phyloP scores from a whole-genome alignment of 1,284 basidiomycete species.

The Ganoderma leucocontextum region DNA sequence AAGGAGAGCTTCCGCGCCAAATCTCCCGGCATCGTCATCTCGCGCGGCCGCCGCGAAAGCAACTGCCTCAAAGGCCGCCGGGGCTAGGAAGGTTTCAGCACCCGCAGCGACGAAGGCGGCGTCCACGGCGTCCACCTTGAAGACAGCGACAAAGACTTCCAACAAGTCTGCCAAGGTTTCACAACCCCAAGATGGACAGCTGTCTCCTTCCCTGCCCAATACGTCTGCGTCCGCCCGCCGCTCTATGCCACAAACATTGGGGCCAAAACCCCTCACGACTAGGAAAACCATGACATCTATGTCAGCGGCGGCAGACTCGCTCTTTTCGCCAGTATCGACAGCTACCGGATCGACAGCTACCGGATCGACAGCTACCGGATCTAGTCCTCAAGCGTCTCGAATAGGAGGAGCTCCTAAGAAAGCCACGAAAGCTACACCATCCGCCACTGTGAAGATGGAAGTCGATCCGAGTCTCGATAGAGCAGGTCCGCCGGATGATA shows the following conservation, averaged over 20 bases:
- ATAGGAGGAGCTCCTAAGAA: not conserved
- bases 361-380: not conserved
- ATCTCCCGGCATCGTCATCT: not conserved
- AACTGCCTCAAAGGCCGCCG: slow-evolving; percentile 1
- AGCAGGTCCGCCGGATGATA: not conserved
- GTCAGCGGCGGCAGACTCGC: slow-evolving; percentile 20
- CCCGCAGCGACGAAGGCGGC: not conserved
- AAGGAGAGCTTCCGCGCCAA: slow-evolving; percentile 20
- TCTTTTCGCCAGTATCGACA: not conserved
- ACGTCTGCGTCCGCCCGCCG: not conserved
- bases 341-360: no score
- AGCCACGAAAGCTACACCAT: not conserved
- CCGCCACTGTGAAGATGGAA: slow-evolving; percentile 19
- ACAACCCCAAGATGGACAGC: not conserved
- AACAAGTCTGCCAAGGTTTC: not conserved
- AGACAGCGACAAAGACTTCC: slow-evolving; percentile 5
- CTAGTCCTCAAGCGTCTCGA: not conserved
- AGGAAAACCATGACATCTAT: slow-evolving; percentile 22
- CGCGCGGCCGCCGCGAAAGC: slow-evolving; percentile 8
- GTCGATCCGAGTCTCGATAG: not conserved
- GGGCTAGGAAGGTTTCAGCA: slow-evolving; percentile 16
- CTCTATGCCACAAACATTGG: not conserved
- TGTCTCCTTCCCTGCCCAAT: not conserved
- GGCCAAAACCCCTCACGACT: slow-evolving; percentile 2
- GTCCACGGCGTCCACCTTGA: not conserved